Base-by-base conservation (phyloP, 495 filamentous ascomycete species). In the Penicillium robsamsonii region DNA sequence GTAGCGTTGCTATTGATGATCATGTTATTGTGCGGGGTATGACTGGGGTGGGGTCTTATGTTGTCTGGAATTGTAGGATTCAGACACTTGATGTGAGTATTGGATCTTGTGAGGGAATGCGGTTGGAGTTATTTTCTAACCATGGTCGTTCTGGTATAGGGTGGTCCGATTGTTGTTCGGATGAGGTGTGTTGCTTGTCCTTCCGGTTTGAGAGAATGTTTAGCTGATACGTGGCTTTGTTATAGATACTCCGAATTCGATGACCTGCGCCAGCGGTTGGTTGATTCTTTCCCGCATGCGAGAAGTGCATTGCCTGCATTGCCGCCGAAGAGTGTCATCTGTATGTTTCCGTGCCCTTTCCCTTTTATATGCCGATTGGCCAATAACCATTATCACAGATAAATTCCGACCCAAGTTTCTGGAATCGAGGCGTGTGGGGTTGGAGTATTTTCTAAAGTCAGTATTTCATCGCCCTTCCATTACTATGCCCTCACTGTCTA, bases 181-280 rank as follows among this genome's bases (percentile, higher is more conserved):
- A 84, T 87, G 74, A 82, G 83, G 77, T 82, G 67, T 52, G 60
- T 50, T 41, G 3, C 45, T 12, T 17, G 2, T 30, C 10, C 9
- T 22, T 5, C 10, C 18, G 4, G 10, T 13, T 9, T 5, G 24
- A 9, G 6, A 13, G 43, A 2, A 38, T 9, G 2, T 38, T 38
- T 27, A 25, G 49, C 37, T 50, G 47, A 50, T 11, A 24, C 18
- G 8, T 46, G 20, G 22, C 8, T 3, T 30, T 40, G 35, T 4
- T 37, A 27, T 58, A 87, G 86, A 72, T 90, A 89, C 63, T 89
- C 87, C 8, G 87, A 90, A 60, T 90, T 91, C 62, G 84, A 85
- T 57, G 78, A 82, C 31, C 67, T 91, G 43, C 78, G 86, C 17
- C 65, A 75, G 31, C 76, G 78, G 48, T 76, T 91, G 4, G 67